Evolutionary conservation across 2,329 filamentous ascomycete genomes (phyloP), one percentile per base, ranked within the genome.

Genomic region (Aspergillus calidoustus): DNA sequence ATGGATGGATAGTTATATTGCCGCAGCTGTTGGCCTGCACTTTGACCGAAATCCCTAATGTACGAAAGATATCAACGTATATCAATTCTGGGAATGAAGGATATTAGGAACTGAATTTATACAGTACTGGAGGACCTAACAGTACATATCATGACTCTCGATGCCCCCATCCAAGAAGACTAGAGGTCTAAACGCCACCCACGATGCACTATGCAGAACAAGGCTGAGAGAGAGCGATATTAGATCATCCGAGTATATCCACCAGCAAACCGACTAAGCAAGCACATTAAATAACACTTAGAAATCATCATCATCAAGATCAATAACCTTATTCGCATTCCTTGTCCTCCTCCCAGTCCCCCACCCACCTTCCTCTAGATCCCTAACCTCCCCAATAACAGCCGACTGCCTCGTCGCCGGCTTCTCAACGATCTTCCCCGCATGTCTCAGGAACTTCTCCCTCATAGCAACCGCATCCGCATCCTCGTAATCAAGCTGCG

Each of bases 381-480:
- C 76, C 51, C 66, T 68, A 7, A 77, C 62, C 46, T 74, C 71
- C 9, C 71, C 74, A 19, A 75, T 61, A 31, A 72, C 60, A 41
- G 69, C 15, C 1, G 63, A 61, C 25, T 66, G 54, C 13, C 66
- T 57, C 17, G 60, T 55, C 15, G 60, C 59, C 4, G 66, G 60
- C 57, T 74, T 73, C 17, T 80, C 61, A 68, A 81, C 63, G 69
- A 83, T 34, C 69, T 85, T 69, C 71, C 81, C 64, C 0, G 74
- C 73, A 56, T 74, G 64, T 4, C 82, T 81, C 64, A 84, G 81
- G 30, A 82, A 83, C 43, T 82, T 83, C 38, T 86, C 84, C n/a
- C 83, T 83, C 68, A 86, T 85, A 57, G 82, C 82, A 13, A 82
- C 80, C 2, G 84, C 84, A 50, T 87, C 80, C 1, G 79, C 75